These are phyloP conservation scores for Chrysosporium queenslandicum DNA, from an alignment of 2,329 filamentous ascomycete species.

Conservation along the genomic window DNA sequence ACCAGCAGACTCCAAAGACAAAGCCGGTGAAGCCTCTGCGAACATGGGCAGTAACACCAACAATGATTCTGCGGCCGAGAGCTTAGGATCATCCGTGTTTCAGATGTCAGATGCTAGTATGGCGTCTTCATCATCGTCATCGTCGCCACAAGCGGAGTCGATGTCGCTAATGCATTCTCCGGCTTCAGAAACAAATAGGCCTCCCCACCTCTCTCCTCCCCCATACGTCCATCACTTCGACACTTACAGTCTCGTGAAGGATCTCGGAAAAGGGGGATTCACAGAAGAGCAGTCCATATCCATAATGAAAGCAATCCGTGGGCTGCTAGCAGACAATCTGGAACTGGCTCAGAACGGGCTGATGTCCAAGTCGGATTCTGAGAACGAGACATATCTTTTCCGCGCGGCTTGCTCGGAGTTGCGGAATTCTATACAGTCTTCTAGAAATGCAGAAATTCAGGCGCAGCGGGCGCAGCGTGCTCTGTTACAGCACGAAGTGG, in stretches of 20 bases:
- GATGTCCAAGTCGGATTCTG: conserved; percentile 82
- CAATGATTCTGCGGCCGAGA: conserved; percentile 8
- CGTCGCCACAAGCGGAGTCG: conserved; percentile 21
- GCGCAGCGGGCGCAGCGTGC: conserved; percentile 72
- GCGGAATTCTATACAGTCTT: conserved; percentile 72
- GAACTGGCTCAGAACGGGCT: conserved; percentile 68
- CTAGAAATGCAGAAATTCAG: conserved; percentile 66
- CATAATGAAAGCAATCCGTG: conserved; percentile 84
- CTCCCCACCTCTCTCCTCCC: conserved; percentile 49
- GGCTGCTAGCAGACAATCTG: conserved; percentile 66
- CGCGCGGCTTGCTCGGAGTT: conserved; percentile 87
- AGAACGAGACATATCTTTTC: conserved; percentile 93
- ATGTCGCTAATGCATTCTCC: conserved; percentile 7
- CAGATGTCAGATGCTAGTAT: conserved; percentile 17
- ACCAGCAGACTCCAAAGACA: not conserved
- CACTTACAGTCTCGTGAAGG: conserved; percentile 77
- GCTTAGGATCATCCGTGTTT: conserved; percentile 14
- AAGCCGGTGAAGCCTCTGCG: not conserved
- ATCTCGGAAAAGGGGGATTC: conserved; percentile 63
- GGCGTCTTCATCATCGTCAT: conserved; percentile 26
- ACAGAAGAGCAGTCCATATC: conserved; percentile 64
- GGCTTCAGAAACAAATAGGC: conserved; percentile 31
- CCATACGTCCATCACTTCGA: conserved; percentile 90
- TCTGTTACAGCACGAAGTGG: conserved; percentile 86
- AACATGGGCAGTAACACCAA: conserved; percentile 1